Percentiles rank a stretch among this genome's conserved stretches.
These are phyloP conservation scores for Pseudofabraea citricarpa DNA, from an alignment of 2,329 filamentous ascomycete genomes.

Conservation along the genomic window DNA sequence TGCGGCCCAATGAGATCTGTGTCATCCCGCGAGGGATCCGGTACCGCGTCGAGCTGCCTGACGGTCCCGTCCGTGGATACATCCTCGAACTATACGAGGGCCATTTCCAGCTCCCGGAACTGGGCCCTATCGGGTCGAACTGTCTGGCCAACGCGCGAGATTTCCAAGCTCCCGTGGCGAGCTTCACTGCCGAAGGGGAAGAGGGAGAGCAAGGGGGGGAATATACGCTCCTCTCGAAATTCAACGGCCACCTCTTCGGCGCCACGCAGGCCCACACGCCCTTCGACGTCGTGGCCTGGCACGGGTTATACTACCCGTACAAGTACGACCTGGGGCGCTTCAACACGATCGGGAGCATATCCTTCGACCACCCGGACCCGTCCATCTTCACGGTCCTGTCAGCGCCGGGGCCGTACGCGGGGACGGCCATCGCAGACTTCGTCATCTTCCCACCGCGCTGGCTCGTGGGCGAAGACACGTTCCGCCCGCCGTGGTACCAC, in stretches of 20 bases:
- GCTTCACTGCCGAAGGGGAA: too few species aligned
- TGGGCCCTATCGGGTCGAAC: slow-evolving; percentile 70
- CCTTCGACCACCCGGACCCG: slow-evolving; percentile 74
- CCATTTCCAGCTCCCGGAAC: slow-evolving; percentile 66
- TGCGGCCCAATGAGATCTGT: slow-evolving; percentile 74
- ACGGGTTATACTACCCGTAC: slow-evolving; percentile 75
- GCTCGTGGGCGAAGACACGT: slow-evolving; percentile 56
- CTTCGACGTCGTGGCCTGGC: slow-evolving; percentile 77
- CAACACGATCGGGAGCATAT: slow-evolving; percentile 68
- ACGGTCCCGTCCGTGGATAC: slow-evolving; percentile 63
- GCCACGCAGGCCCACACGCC: slow-evolving; percentile 65
- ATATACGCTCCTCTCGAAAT: slow-evolving; percentile 56
- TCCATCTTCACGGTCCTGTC: slow-evolving; percentile 69
- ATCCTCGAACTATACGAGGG: slow-evolving; percentile 71
- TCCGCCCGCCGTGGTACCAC: slow-evolving; percentile 59
- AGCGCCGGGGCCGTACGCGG: slow-evolving; percentile 47
- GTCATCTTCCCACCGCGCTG: slow-evolving; percentile 62
- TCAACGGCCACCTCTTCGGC: slow-evolving; percentile 62
- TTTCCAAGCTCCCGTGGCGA: slow-evolving; percentile 68
- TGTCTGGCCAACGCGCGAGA: slow-evolving; percentile 71
- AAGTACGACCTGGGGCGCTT: slow-evolving; percentile 79
- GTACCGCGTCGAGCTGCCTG: slow-evolving; percentile 64
- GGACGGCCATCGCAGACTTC: slow-evolving; percentile 59
- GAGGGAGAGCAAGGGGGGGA: slow-evolving; percentile 37
- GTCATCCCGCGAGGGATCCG: slow-evolving; percentile 71